These are phyloP conservation scores for Calycina herbarum DNA, from an alignment of 2,329 filamentous ascomycete species.

Conservation along the genomic window DNA sequence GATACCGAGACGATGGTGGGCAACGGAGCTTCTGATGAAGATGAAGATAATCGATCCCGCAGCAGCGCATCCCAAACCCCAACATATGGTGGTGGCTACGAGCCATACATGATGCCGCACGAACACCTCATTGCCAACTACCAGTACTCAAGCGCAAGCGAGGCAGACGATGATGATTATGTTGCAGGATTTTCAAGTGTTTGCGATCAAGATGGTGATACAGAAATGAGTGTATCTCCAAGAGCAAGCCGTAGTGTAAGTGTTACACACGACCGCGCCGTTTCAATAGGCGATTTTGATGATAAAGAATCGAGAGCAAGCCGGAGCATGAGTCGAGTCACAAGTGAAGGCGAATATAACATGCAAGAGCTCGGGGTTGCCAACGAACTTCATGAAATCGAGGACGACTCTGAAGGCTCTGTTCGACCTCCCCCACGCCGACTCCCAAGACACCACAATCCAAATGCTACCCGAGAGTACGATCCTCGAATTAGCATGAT, in stretches of 20 bases:
- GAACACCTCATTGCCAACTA: slow-evolving; percentile 8
- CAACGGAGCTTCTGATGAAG: slow-evolving; percentile 29
- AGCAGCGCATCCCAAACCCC: slow-evolving; percentile 29
- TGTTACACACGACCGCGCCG: slow-evolving; percentile 8
- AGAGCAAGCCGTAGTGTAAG: slow-evolving; percentile 20
- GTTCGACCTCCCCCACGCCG: slow-evolving; percentile 29
- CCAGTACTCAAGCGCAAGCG: slow-evolving; percentile 14
- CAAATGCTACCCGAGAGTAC: slow-evolving; percentile 25
- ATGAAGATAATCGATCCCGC: slow-evolving; percentile 28
- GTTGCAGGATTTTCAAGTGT: slow-evolving; percentile 21
- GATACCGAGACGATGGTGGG: slow-evolving; percentile 34
- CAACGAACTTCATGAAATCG: slow-evolving; percentile 30
- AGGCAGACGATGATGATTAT: slow-evolving; percentile 31
- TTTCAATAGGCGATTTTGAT: slow-evolving; percentile 11
- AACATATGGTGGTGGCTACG: slow-evolving; percentile 16
- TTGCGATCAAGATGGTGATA: slow-evolving; percentile 39
- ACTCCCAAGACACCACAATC: slow-evolving; percentile 23
- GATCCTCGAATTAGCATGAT: slow-evolving; percentile 36
- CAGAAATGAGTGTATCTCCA: slow-evolving; percentile 38
- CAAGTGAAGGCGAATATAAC: slow-evolving; percentile 8
- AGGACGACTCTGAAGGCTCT: slow-evolving; percentile 32
- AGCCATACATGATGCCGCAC: slow-evolving; percentile 18
- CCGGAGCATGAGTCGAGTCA: slow-evolving; percentile 17
- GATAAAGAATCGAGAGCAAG: slow-evolving; percentile 13
- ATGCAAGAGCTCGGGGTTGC: slow-evolving; percentile 28